Percentiles rank a stretch among this genome's conserved stretches.
Evolutionary conservation across 2,329 filamentous ascomycete species (phyloP).

Genomic region (Fusarium nelsonii): DNA sequence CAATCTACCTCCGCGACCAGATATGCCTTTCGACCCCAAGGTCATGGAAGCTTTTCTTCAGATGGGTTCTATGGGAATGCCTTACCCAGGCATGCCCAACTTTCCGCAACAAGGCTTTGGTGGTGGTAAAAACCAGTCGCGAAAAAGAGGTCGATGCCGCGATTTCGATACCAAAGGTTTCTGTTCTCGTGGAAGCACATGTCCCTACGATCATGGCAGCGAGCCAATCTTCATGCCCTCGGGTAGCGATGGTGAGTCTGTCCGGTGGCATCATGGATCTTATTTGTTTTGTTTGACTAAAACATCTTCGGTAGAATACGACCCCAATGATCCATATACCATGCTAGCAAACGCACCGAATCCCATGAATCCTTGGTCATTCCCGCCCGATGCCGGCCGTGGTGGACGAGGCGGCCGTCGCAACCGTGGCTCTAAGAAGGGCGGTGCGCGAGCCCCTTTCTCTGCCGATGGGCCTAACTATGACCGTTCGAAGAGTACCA

Average conservation of each 20-base stretch:
- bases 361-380: constrained; percentile 38
- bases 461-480: constrained; percentile 72
- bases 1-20: constrained; percentile 33
- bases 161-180: constrained; percentile 81
- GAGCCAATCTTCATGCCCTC: constrained; percentile 59
- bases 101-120: constrained; percentile 50
- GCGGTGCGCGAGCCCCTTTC: constrained; percentile 66
- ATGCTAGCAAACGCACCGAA: constrained; percentile 35
- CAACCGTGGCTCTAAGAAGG: constrained; percentile 51
- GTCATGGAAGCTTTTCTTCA: constrained; percentile 72
- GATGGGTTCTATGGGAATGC: constrained; percentile 69
- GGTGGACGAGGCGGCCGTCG: constrained; percentile 54
- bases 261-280: not conserved
- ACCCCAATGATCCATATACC: constrained; percentile 50
- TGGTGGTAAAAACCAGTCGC: constrained; percentile 46
- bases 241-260: constrained; percentile 47
- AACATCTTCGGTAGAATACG: constrained; percentile 48
- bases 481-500: constrained; percentile 73
- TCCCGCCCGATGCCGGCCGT: constrained; percentile 45
- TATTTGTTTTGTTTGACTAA: constrained; percentile 22
- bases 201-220: constrained; percentile 76
- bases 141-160: constrained; percentile 67
- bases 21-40: constrained; percentile 66
- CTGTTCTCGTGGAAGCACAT: constrained; percentile 75
- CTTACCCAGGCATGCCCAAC: constrained; percentile 56